Evolutionary conservation across 108 stramenopile genomes (phyloP), one percentile per base, ranked within the genome.

Genomic region (Skeletonema grethae): DNA sequence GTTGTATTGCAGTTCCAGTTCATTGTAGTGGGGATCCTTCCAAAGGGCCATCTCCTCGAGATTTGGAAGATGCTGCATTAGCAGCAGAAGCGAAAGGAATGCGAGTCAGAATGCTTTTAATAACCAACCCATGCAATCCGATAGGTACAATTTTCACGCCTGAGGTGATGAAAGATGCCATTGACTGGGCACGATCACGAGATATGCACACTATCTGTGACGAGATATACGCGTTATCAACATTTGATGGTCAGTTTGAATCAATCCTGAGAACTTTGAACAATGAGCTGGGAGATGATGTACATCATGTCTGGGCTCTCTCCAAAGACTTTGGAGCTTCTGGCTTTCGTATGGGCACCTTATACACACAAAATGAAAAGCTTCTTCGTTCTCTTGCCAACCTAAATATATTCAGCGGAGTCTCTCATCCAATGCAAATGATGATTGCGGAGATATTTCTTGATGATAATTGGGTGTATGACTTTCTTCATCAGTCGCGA

Each of bases 91-190:
- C 69, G 11, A 70, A 83, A 69, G 90, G 91, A 29, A 57, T 88
- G 46, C 85, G 84, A 63, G 87, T 85, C 16, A 86, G 79, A 53
- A 88, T 94, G 30, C 65, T 97, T 0, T 74, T 97, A 55, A 72
- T 97, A 22, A 92, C 92, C 25, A 96, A 96, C 65, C 97, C 97
- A 8, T 87, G 94, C 77, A 97, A 96, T 77, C 97, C 97, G n/a
- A 80, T 96, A 45, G 97, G 93, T 8, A 79, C 84, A 8, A 81
- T 89, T 61, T 94, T 96, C 61, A 32, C 63, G 18, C 80, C 87
- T 5, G 73, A 86, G 13, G 74, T 80, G 7, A 73, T 96, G 25
- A 62, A 65, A 31, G 69, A 70, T 18, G 60, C 72, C 10, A 77
- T 96, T 57, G 46, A 67, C 13, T 97, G 95, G 95, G 90, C 89